Evolutionary conservation across 2,329 filamentous ascomycete genomes (phyloP).

Genomic region (Elsinoe ampelina): DNA sequence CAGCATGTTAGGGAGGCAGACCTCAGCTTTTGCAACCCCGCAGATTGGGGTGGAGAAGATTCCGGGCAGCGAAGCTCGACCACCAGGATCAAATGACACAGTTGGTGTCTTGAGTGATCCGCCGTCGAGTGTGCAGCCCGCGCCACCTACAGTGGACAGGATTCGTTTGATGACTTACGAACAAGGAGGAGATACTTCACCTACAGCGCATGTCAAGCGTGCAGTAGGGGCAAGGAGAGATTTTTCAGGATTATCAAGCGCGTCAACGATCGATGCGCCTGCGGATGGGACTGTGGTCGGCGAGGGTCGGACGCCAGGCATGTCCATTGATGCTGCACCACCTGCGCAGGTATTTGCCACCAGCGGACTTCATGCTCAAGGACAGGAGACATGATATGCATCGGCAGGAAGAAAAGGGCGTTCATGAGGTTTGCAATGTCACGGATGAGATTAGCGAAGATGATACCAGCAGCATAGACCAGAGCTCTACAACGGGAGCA

Average conservation of each 20-base stretch:
- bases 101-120: conserved; percentile 22
- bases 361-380: conserved; percentile 2
- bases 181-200: conserved; percentile 14
- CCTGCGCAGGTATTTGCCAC: conserved; percentile 7
- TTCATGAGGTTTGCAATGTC: neutral
- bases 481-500: neutral
- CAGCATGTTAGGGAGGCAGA: conserved; percentile 12
- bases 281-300: neutral
- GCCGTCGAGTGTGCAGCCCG: conserved; percentile 24
- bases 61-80: conserved; percentile 2
- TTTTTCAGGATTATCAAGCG: conserved; percentile 17
- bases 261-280: conserved; percentile 17
- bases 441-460: neutral
- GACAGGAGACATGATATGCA: neutral
- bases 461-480: neutral
- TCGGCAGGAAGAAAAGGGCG: neutral
- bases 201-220: conserved; percentile 15
- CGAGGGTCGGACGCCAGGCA: conserved; percentile 1
- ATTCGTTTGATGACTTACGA: conserved; percentile 16
- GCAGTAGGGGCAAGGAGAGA: conserved; percentile 13
- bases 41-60: conserved; percentile 8
- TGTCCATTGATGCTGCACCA: neutral
- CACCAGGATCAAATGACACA: conserved; percentile 18
- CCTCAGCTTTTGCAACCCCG: conserved; percentile 18
- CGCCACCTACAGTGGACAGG: conserved; percentile 23